Evolutionary conservation across 305 asterid species (phyloP).

Genomic region (Fraxinus ornus): DNA sequence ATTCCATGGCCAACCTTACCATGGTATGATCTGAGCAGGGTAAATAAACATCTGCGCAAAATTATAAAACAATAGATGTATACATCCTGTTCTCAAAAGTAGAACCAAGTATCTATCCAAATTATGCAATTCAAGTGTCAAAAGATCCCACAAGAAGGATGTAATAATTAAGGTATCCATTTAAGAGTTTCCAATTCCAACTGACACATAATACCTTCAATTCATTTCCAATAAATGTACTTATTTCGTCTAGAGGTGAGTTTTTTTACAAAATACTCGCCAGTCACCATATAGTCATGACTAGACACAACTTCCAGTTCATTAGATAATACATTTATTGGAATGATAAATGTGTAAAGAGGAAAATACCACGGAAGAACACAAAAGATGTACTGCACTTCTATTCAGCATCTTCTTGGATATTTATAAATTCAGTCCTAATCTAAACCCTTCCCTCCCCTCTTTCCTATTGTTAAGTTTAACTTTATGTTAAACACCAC

Average conservation of each 20-base stretch:
- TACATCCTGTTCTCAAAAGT: neutral
- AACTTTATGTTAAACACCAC: neutral
- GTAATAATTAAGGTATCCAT: neutral
- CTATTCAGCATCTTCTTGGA: neutral
- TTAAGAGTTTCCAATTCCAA: neutral
- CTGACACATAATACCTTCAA: neutral
- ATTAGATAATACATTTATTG: neutral
- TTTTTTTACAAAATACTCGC: neutral
- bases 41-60: conserved; percentile 12
- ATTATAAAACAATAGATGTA: neutral
- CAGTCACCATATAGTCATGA: neutral
- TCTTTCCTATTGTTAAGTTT: neutral
- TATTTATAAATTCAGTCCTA: neutral
- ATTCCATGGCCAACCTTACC: conserved; percentile 17
- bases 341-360: neutral
- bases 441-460: neutral
- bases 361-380: neutral
- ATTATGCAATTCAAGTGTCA: neutral
- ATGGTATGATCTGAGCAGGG: conserved; percentile 5
- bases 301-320: neutral
- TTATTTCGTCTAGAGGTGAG: neutral
- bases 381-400: neutral
- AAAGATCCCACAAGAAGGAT: neutral
- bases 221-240: neutral
- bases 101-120: neutral